Conservation (phyloP, 495 filamentous ascomycete genomes). For the Pyronema omphalodes region DNA sequence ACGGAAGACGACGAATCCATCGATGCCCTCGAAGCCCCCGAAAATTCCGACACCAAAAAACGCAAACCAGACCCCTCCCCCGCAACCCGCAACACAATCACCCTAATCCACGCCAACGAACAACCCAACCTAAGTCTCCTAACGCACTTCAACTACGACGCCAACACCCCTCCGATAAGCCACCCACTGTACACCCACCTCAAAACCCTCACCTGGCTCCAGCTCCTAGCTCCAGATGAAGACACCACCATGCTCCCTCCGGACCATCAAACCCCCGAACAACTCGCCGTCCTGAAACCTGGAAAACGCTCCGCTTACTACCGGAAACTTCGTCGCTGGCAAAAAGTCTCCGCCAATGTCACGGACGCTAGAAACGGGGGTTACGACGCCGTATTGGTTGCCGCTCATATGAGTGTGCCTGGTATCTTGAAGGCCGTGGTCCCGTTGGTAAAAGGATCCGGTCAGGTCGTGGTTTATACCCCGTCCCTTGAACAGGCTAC, state of each 20-base stretch:
- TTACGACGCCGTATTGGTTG: constrained; percentile 69
- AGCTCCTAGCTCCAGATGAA: constrained; percentile 53
- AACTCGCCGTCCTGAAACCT: constrained; percentile 46
- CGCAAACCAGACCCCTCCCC: constrained; percentile 11
- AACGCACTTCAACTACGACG: constrained; percentile 70
- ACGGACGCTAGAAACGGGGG: constrained; percentile 53
- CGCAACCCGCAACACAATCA: constrained; percentile 59
- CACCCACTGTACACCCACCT: constrained; percentile 74
- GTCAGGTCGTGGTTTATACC: constrained; percentile 67
- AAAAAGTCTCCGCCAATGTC: constrained; percentile 44
- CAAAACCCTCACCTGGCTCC: constrained; percentile 72
- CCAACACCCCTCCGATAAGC: constrained; percentile 35
- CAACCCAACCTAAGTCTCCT: constrained; percentile 78
- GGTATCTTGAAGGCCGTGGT: constrained; percentile 53
- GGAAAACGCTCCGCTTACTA: constrained; percentile 63
- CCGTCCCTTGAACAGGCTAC: constrained; percentile 60
- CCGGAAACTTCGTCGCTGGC: constrained; percentile 72
- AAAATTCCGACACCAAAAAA: constrained; percentile 6
- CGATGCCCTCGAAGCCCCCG: not conserved
- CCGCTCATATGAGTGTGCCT: constrained; percentile 59
- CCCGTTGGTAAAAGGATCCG: constrained; percentile 65
- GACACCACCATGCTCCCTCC: constrained; percentile 52
- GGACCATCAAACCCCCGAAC: constrained; percentile 36
- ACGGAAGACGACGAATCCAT: constrained; percentile 4
- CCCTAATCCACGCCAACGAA: constrained; percentile 65